Percentiles rank a stretch among this genome's conserved stretches.
These are phyloP conservation scores for Penicillium sp. DNA, from an alignment of 2,329 filamentous ascomycete genomes.

Conservation along the genomic window DNA sequence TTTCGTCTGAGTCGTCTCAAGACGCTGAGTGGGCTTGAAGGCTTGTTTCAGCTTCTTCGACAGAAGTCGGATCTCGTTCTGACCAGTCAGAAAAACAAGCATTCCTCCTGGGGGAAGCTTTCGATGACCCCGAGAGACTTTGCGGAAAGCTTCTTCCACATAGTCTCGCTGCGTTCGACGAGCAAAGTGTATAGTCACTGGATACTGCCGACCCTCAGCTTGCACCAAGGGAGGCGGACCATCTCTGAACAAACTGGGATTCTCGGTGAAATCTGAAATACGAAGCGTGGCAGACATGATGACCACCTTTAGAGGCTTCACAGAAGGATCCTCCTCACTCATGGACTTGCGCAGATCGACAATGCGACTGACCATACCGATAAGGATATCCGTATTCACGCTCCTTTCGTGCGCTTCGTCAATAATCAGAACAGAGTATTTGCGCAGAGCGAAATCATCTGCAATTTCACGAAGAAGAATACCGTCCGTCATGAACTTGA, in stretches of 20 bases:
- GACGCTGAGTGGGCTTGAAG: constrained; percentile 51
- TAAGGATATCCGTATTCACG: constrained; percentile 96
- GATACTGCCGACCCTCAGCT: constrained; percentile 85
- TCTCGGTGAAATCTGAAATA: constrained; percentile 84
- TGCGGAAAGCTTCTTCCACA: constrained; percentile 80
- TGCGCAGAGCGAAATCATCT: constrained; percentile 77
- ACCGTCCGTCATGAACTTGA: constrained; percentile 99
- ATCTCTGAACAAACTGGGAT: constrained; percentile 68
- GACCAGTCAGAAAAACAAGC: constrained; percentile 88
- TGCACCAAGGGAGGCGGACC: constrained; percentile 75
- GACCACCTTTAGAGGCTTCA: constrained; percentile 80
- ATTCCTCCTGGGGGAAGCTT: constrained; percentile 88
- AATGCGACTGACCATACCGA: constrained; percentile 91
- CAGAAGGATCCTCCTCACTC: constrained; percentile 61
- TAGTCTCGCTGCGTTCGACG: constrained; percentile 80
- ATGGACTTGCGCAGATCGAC: constrained; percentile 76
- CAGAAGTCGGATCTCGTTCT: constrained; percentile 83
- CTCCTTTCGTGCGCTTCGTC: constrained; percentile 97
- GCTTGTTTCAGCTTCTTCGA: constrained; percentile 69
- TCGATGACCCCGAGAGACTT: constrained; percentile 78
- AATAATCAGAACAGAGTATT: constrained; percentile 90
- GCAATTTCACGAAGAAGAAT: constrained; percentile 86
- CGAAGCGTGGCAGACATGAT: constrained; percentile 97
- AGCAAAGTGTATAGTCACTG: constrained; percentile 84
- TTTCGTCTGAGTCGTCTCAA: constrained; percentile 53